Conservation (phyloP, 1,284 basidiomycete species). For the Puccinia horiana region DNA sequence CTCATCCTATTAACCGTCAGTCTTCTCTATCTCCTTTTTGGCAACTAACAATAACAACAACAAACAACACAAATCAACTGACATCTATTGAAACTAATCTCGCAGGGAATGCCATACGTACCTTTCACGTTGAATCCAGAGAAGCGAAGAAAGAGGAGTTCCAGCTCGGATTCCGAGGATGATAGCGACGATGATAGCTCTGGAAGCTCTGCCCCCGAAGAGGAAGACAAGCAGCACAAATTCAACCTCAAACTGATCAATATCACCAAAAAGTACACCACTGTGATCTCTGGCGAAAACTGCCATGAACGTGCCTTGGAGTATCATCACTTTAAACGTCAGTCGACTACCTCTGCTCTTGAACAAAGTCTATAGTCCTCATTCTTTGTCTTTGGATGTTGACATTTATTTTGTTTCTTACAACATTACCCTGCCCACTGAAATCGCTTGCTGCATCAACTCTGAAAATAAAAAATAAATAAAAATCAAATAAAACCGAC, state of each 20-base stretch:
- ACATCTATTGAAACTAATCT: background rate
- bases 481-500: background rate
- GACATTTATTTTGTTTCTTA: background rate
- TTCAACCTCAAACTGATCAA: background rate
- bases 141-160: background rate
- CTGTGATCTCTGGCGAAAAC: constrained; percentile 29
- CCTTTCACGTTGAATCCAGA: constrained; percentile 13
- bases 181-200: background rate
- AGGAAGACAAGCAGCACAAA: constrained; percentile 23
- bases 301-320: constrained; percentile 26
- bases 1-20: constrained; percentile 13
- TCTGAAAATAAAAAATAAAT: background rate
- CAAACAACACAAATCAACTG: background rate
- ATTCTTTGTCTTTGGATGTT: background rate
- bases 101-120: background rate
- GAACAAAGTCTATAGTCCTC: background rate
- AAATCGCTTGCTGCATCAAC: too few relatives aligned
- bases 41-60: background rate
- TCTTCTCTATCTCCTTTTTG: background rate
- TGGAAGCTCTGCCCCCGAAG: background rate
- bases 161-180: background rate
- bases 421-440: too few relatives aligned
- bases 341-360: background rate
- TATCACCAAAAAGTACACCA: background rate
- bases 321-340: constrained; percentile 46